A percentile compares a stretch with the other conserved stretches of the same genome.
These are phyloP conservation scores for Begonia masoniana DNA, from an alignment of 306 rosid genomes.

Conservation along the genomic window DNA sequence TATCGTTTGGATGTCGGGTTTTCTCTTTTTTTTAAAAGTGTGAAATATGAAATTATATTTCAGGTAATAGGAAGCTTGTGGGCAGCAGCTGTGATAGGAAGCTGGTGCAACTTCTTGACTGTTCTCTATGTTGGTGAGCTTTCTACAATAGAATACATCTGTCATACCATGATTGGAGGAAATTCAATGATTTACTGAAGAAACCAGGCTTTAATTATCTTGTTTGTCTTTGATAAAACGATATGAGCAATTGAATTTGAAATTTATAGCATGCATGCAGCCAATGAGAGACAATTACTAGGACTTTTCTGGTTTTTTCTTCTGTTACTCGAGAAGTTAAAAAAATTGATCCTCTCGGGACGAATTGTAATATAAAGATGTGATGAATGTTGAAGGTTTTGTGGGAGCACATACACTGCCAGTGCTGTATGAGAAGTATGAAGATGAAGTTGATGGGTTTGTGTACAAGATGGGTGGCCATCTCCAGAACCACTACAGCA, in stretches of 20 bases:
- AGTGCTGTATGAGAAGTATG: conserved; percentile 65
- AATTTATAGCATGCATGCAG: no score
- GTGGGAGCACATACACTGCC: conserved; percentile 84
- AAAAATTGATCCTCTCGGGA: no score
- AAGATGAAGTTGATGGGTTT: conserved; percentile 56
- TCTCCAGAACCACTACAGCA: conserved; percentile 29
- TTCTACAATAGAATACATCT: no score
- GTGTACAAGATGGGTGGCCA: conserved; percentile 36
- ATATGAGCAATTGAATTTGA: no score
- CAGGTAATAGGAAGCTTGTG: conserved; percentile 62
- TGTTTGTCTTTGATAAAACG: no score
- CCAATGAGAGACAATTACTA: no score
- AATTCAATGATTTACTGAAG: no score
- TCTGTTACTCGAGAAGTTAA: no score
- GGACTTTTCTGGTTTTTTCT: no score
- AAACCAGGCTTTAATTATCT: no score
- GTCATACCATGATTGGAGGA: no score
- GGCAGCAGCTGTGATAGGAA: conserved; percentile 62
- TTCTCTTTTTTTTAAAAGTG: conserved; percentile 10
- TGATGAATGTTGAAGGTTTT: conserved; percentile 31
- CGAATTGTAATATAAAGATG: no score
- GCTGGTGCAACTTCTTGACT: conserved; percentile 86
- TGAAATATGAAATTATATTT: conserved; percentile 12
- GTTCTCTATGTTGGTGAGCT: conserved; percentile 70
- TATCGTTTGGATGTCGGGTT: conserved; percentile 2